Evolutionary conservation across 768 basidiomycete genomes (phyloP), one percentile per base, ranked within the genome.

Genomic region (Kockovaella imperatae): DNA sequence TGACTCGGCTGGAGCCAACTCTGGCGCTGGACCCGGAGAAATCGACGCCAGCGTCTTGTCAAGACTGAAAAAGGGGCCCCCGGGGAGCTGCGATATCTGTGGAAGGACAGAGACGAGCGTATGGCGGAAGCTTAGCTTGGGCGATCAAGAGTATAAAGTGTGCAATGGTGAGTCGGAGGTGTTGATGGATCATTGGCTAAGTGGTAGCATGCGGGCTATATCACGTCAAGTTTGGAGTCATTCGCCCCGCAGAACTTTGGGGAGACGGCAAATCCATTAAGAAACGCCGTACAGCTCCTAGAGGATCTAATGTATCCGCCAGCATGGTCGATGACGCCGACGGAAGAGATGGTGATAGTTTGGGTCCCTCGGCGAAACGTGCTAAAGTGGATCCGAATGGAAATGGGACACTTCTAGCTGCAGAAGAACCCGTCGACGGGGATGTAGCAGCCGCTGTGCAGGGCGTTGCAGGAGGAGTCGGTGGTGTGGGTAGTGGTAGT

Each of bases 11-110:
- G 4, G 21, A 39, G 15, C 14, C 42, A 13, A n/a, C 25, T 2
- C 11, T 35, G 45, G 32, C 21, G 8, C 7, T 7, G 23, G 30
- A 45, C 29, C 14, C 36, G 28, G 8, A 38, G 28, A 17, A 26
- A 21, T 15, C 18, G 14, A n/a, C 40, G 40, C 40, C 34, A 26
- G 26, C 31, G 60, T 60, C 3, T 35, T 62, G 32, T 50, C 57
- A 1, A 39, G 60, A 30, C 28, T 62, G 49, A 60, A 53, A 31
- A 53, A 61, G 40, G 62, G 59, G 31, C 45, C 50, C 3, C 59
- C 59, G 23, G 62, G 62, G n/a, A 64, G 59, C 35, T 67, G 65
- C 35, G 65, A 64, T 52, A 54, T 67, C 29, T 67, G 65, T 31
- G 53, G 42, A 29, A 42, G 65, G 32, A 64, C 59, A 8, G 54